Evolutionary conservation across 345 rosid genomes (phyloP), one percentile per base, ranked within the genome.

Genomic region (Populus pruinosa): DNA sequence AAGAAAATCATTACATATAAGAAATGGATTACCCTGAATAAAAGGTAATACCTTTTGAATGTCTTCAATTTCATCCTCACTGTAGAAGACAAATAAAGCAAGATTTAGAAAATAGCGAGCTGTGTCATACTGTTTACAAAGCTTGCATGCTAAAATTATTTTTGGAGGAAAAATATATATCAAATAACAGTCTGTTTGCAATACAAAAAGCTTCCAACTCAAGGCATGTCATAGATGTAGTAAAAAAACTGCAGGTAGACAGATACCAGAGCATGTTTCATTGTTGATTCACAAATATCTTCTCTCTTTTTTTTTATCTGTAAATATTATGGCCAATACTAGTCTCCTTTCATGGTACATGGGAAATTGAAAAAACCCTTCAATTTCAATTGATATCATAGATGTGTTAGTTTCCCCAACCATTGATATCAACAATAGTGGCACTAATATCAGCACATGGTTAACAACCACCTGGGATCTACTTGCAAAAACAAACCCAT

Each of bases 51-150:
- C 99, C 97, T 94, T 96, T 81, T 96, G 99, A 76, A 96, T 94
- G 83, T 96, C 99, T 73, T 96, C 99, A 87, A 96, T 92, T 80
- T 96, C 99, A 83, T 96, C 99, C 89, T 94, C 99, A 44, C 99
- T 96, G 88, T 76, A 86, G 77, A 82, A 78, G 27, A 63, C 18
- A 71, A 83, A 71, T 20, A 75, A 81, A 82, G 63, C 35, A 55
- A 74, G 76, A 56, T 29, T 72, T 82, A 76, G 78, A 72, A 77
- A 64, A 74, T 31, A 65, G 21, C 69, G 36, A 70, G 47, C 27
- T 47, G 67, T 8, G 33, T 43, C 38, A 65, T 65, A 49, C 31
- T 38, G 55, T 29, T 25, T 17, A 13, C 27, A 75, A 65, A n/a
- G 8, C 35, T 20, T 35, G 35, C 53, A 41, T 20, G 35, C 23